Evolutionary conservation across 1,139 yeast genomes (phyloP), one percentile per base, ranked within the genome.

Genomic region (Diutina ranongensis): DNA sequence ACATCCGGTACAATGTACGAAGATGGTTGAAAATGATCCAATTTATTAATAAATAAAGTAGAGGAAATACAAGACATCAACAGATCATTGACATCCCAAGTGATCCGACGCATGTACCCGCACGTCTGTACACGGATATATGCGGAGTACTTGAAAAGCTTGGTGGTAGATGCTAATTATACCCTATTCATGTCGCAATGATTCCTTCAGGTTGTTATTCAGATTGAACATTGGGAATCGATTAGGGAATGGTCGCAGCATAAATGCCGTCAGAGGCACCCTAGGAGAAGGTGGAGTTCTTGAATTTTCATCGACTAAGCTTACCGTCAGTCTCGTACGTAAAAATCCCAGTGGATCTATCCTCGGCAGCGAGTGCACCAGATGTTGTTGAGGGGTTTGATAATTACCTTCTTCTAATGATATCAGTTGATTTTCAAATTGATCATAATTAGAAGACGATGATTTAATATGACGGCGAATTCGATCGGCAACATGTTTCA

Each of bases 241-340:
- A n/a, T 9, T 4, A 8, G 42, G 42, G n/a, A 38, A 38, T 32
- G 42, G 42, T n/a, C 32, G 18, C 42, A 38, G 42, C 16, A 38
- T 15, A 15, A 38, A 38, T 5, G 20, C 31, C 28, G 42, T 20
- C 42, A 25, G 32, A 4, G 20, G 32, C 33, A 38, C 13, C 19
- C 42, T 27, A 7, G 42, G 42, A 3, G 28, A n/a, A 3, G 31
- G 32, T 3, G 18, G 12, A 32, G 35, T 7, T 16, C 10, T 12
- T 18, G 36, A 15, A 19, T 13, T 15, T 8, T 38, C 47, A 10
- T 61, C 68, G 27, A 55, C 52, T 47, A 71, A 60, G 38, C 61
- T 68, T 27, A 68, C 62, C 3, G 64, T 58, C 49, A 72, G 71
- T 48, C 76, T 53, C 0, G 76, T 71, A 42, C 76, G 55, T 20